Evolutionary conservation across 768 basidiomycete genomes (phyloP).

Genomic region (Rhizopogon roseolus): DNA sequence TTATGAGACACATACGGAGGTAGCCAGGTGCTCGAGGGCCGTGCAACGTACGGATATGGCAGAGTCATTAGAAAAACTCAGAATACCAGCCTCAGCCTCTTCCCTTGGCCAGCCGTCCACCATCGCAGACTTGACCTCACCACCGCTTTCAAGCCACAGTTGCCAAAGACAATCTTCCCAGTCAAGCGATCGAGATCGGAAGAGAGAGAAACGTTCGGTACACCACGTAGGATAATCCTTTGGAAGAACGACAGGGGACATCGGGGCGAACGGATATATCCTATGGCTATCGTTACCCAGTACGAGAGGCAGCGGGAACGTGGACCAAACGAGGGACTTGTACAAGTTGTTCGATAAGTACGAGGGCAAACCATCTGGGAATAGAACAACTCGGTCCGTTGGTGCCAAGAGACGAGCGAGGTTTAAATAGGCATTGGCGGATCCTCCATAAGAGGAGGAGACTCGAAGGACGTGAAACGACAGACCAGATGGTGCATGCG

Average conservation of each 20-base stretch:
- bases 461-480: conserved; percentile 47
- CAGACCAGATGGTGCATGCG: conserved; percentile 14
- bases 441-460: conserved; percentile 26
- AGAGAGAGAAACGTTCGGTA: conserved; percentile 48
- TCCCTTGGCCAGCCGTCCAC: background rate
- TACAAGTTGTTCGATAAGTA: conserved; percentile 16
- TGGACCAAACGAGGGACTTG: conserved; percentile 6
- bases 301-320: conserved; percentile 18
- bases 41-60: background rate
- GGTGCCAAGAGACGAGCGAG: conserved; percentile 56
- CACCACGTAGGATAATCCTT: conserved; percentile 55
- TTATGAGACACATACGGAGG: background rate
- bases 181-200: conserved; percentile 40
- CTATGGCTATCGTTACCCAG: conserved; percentile 25
- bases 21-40: background rate
- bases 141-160: conserved; percentile 51
- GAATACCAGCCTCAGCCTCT: background rate
- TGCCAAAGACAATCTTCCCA: conserved; percentile 71
- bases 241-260: conserved; percentile 41
- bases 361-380: conserved; percentile 41
- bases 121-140: conserved; percentile 21
- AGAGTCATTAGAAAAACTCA: background rate
- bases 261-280: conserved; percentile 32
- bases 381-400: conserved; percentile 43
- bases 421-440: conserved; percentile 55